Evolutionary conservation across 129 eudicot species (phyloP), one percentile per base, ranked within the genome.

Genomic region (Saposhnikovia divaricata): DNA sequence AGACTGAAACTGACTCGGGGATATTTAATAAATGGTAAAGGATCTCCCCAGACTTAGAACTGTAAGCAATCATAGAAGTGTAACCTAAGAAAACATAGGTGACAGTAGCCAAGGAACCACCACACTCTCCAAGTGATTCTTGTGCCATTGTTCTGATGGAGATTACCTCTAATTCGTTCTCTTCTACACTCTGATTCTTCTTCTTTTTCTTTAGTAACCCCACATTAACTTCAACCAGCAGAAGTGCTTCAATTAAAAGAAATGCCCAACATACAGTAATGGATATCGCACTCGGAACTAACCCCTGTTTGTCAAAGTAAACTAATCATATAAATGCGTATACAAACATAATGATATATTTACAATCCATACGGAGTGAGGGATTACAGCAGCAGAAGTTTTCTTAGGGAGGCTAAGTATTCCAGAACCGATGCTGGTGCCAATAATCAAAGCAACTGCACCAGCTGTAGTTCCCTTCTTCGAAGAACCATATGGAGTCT

Each of bases 111-210:
- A 93, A 19, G 68, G 83, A 61, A 51, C 97, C 95, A 68, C 98
- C 98, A 80, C 82, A 81, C 81, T 91, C 93, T 69, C 98, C 97
- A 81, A 93, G 69, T 23, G 98, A 91, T 75, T 93, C 98, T 85
- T 93, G 93, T 70, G 97, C 97, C 98, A 93, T 91, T 27, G 95
- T 93, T 83, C 98, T 81, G 50, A 93, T 89, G 65, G 98, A 91
- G 80, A 93, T 89, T 23, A 84, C 91, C 82, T 91, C 88, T 55
- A 93, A 53, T 72, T 87, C 89, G 39, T 81, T 74, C 2, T 76
- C 82, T 6, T 74, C 83, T 46, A 65, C 81, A 63, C 37, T 34
- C 34, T 31, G 34, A 8, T 9, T 77, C 44, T 27, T 78, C 43
- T 86, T 81, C 89, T 81, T 91, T 86, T 80, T 88, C 70, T 76